Base-by-base conservation (phyloP, 805 yeast genomes). In the Wickerhamomyces silvicola region DNA sequence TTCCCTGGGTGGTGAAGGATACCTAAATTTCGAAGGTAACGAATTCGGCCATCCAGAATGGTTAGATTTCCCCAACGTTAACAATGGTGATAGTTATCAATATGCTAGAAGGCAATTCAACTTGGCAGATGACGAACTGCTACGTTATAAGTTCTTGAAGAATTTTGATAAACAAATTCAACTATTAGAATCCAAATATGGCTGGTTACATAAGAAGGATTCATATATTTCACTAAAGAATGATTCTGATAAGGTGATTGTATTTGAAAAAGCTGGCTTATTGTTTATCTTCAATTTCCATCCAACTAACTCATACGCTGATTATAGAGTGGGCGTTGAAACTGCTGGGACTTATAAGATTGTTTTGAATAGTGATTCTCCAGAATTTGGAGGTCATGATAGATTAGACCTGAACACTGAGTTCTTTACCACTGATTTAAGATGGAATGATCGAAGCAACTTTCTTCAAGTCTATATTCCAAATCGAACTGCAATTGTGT, bases 21-120 rank as follows among this genome's bases (percentile, higher is more conserved):
- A 90, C 53, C 71, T 90, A 53, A 90, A 88, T 56, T 90, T 90
- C 56, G 97, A 90, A 66, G 97, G 98, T 36, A 90, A 90, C 52
- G 98, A 90, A 60, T 90, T 92, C 62, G 98, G 98, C 12, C 98
- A 90, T 51, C 98, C 97, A 4, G 98, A 90, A 56, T 90, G 98
- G 98, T 72, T 92, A 32, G 98, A 90, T 59, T 92, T 90, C 69
- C 97, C 98, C 10, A 77, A 96, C 50, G 80, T 43, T 18, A 96
- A 95, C 22, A 92, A 90, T 59, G 70, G 70, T 18, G 87, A 86
- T 55, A 80, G 92, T 13, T 90, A 83, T 60, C 92, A 84, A 60
- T 90, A 92, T 52, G 96, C 97, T 2, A 75, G 97, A 53, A 75
- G 98, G 50, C 98, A 90, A 59, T 92, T 88, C 70, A 86, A 86